Percentiles rank a stretch among this genome's conserved stretches.
Evolutionary conservation across 257 asterid species (phyloP).

Genomic region (Echium plantagineum): DNA sequence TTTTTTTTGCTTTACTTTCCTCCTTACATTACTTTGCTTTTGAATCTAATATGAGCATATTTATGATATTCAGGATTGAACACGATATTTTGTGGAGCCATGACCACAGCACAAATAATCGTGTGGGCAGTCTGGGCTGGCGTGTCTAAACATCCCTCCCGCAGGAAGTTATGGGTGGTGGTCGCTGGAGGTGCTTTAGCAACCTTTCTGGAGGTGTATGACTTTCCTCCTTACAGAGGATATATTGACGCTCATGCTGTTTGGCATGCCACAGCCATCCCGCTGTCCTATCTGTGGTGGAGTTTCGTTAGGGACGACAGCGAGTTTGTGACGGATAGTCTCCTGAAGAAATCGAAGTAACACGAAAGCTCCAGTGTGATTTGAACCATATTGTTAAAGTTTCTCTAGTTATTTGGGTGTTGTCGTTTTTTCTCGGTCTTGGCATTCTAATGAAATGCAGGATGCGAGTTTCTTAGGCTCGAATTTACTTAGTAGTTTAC

Average conservation of each 20-base stretch:
- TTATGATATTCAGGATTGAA: constrained; percentile 46
- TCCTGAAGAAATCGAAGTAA: constrained; percentile 15
- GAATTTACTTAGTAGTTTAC: constrained; percentile 13
- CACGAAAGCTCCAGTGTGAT: background rate
- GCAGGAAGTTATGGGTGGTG: constrained; percentile 59
- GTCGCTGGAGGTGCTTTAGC: constrained; percentile 53
- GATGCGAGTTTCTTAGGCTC: constrained; percentile 37
- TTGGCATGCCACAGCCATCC: constrained; percentile 73
- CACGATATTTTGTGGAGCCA: constrained; percentile 48
- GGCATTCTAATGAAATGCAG: constrained; percentile 26
- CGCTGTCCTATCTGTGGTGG: constrained; percentile 74
- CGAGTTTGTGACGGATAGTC: constrained; percentile 47
- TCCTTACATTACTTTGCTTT: background rate
- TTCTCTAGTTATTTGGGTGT: constrained; percentile 6
- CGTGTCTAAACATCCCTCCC: constrained; percentile 49
- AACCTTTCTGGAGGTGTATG: constrained; percentile 59
- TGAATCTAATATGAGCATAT: background rate
- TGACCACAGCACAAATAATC: constrained; percentile 40
- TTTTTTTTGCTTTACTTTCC: background rate
- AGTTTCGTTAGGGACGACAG: constrained; percentile 68
- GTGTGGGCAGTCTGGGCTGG: constrained; percentile 83
- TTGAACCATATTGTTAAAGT: constrained; percentile 11
- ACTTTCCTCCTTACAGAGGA: constrained; percentile 66
- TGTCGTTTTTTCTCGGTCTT: constrained; percentile 27
- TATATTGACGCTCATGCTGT: constrained; percentile 76